Evolutionary conservation across 1,284 basidiomycete species (phyloP).

Genomic region (Ceratobasidium sp.): DNA sequence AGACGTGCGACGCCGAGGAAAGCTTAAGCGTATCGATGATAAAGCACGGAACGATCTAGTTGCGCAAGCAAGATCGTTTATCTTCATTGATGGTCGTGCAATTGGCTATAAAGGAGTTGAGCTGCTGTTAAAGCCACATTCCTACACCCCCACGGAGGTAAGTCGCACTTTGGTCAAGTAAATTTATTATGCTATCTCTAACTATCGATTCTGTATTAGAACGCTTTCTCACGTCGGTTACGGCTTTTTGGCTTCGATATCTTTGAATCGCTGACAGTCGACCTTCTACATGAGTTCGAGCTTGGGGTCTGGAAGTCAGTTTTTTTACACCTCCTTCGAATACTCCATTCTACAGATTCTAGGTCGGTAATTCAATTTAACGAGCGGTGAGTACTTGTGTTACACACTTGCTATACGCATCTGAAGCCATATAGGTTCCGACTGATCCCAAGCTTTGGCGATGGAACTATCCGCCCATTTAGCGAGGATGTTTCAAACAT

Average conservation of each 20-base stretch:
- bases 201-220: slow-evolving; percentile 41
- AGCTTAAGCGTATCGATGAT: slow-evolving; percentile 2
- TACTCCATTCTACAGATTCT: slow-evolving; percentile 49
- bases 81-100: slow-evolving; percentile 17
- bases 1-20: slow-evolving; percentile 44
- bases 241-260: slow-evolving; percentile 38
- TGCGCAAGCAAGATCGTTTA: slow-evolving; percentile 5
- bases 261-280: slow-evolving; percentile 46
- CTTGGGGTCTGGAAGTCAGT: slow-evolving; percentile 52
- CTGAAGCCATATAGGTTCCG: slow-evolving; percentile 30
- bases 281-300: slow-evolving; percentile 52
- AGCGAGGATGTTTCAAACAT: slow-evolving; percentile 42
- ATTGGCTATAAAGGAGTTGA: slow-evolving; percentile 35
- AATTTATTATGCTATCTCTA: slow-evolving; percentile 48
- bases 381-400: slow-evolving; percentile 9
- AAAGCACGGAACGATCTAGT: slow-evolving; percentile 4
- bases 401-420: neutral
- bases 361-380: slow-evolving; percentile 22
- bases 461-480: slow-evolving; percentile 41
- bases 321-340: slow-evolving; percentile 54
- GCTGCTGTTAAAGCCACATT: slow-evolving; percentile 23
- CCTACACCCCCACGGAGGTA: slow-evolving; percentile 41
- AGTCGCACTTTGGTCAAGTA: slow-evolving; percentile 55
- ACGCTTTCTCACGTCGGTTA: slow-evolving; percentile 46
- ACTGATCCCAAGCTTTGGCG: slow-evolving; percentile 37